Conservation (phyloP, 352 stramenopile species). For the Thraustochytrium sp. region DNA sequence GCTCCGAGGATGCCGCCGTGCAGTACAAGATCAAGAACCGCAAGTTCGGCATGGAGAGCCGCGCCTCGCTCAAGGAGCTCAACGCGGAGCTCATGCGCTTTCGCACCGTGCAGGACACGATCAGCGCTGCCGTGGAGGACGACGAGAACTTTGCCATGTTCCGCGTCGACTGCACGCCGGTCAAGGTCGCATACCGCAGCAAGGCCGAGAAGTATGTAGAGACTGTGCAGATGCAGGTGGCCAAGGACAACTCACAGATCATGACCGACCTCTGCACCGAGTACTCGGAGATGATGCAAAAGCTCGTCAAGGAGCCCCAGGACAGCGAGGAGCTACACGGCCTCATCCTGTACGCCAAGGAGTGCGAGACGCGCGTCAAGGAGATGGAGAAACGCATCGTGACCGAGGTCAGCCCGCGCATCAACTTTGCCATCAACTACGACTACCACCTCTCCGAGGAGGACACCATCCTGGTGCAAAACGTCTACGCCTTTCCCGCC, state of each 20-base stretch:
- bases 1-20: not conserved
- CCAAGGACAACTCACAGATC: constrained; percentile 1
- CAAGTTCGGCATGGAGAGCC: constrained; percentile 20
- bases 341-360: constrained; percentile 37
- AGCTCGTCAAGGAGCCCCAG: constrained; percentile 15
- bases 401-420: constrained; percentile 35
- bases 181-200: constrained; percentile 4
- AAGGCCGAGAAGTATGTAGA: constrained; percentile 37
- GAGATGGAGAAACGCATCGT: constrained; percentile 41
- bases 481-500: constrained; percentile 22
- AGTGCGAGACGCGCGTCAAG: constrained; percentile 32
- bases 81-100: constrained; percentile 13
- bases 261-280: not conserved
- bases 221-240: constrained; percentile 18
- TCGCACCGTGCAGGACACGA: not conserved
- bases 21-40: constrained; percentile 35
- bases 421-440: constrained; percentile 43
- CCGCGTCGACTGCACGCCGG: constrained; percentile 17
- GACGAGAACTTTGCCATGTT: not conserved
- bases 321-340: constrained; percentile 38
- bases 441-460: constrained; percentile 38
- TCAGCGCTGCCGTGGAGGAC: not conserved
- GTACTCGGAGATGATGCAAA: constrained; percentile 28
- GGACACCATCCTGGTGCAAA: constrained; percentile 28
- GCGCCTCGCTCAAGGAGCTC: constrained; percentile 35